A percentile compares a stretch with the other conserved stretches of the same genome.
phyloP scores from a whole-genome alignment of 2,329 filamentous ascomycete genomes.

The Akanthomyces muscarius region DNA sequence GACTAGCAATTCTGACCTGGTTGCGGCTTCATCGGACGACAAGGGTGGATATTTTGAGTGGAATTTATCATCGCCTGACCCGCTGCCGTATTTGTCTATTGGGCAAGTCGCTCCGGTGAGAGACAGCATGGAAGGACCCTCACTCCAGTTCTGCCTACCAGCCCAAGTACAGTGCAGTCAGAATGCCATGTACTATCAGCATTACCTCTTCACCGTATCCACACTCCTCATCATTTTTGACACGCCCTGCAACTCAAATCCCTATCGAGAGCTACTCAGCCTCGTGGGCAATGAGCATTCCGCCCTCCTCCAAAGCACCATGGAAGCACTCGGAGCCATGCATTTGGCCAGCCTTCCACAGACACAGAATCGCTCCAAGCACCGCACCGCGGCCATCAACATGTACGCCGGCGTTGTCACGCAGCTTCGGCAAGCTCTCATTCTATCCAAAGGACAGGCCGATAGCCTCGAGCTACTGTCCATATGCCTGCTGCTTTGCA shows the following conservation, averaged over 20 bases:
- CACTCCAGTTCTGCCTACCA: not conserved
- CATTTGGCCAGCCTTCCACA: slow-evolving; percentile 36
- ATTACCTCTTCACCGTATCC: slow-evolving; percentile 37
- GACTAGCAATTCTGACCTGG: too few species aligned
- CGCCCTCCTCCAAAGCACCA: slow-evolving; percentile 33
- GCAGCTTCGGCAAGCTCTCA: slow-evolving; percentile 22
- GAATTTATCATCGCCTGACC: not conserved
- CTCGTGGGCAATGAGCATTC: slow-evolving; percentile 40
- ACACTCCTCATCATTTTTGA: slow-evolving; percentile 42
- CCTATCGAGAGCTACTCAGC: slow-evolving; percentile 36
- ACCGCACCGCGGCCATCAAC: slow-evolving; percentile 35
- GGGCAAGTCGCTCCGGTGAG: not conserved
- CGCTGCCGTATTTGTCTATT: not conserved
- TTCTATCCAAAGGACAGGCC: slow-evolving; percentile 27
- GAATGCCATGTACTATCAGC: slow-evolving; percentile 31
- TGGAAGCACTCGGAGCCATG: slow-evolving; percentile 37
- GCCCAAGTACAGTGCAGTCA: not conserved
- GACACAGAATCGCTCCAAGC: slow-evolving; percentile 28
- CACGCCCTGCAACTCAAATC: slow-evolving; percentile 33
- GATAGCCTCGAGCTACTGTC: slow-evolving; percentile 24
- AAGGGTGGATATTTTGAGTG: not conserved
- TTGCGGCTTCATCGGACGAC: not conserved
- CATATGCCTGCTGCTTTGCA: slow-evolving; percentile 21
- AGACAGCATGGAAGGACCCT: not conserved
- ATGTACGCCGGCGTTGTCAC: slow-evolving; percentile 35